A percentile compares a stretch with the other conserved stretches of the same genome.
phyloP scores from a whole-genome alignment of 768 basidiomycete species.

The Leucosporidium scottii region DNA sequence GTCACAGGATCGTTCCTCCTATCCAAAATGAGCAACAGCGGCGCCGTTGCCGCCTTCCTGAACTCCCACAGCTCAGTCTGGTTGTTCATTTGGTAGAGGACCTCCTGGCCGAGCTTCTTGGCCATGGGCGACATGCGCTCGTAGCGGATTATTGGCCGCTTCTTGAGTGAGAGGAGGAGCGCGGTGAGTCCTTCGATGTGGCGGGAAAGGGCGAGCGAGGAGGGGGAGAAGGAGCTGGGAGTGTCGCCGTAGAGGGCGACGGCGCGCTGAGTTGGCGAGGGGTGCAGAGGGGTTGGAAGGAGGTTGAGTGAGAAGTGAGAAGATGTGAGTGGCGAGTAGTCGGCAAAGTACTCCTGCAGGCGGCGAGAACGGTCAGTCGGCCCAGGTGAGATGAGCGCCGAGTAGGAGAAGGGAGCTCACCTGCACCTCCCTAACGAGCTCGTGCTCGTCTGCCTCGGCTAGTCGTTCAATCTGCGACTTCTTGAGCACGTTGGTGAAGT shows the following conservation, averaged over 20 bases:
- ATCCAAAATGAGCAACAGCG: slow-evolving; percentile 84
- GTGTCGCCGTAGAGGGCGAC: slow-evolving; percentile 62
- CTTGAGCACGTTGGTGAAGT: slow-evolving; percentile 88
- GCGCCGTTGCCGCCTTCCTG: slow-evolving; percentile 75
- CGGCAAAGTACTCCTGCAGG: slow-evolving; percentile 84
- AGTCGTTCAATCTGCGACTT: slow-evolving; percentile 86
- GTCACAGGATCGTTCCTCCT: slow-evolving; percentile 95
- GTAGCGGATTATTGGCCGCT: slow-evolving; percentile 88
- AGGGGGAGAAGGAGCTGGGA: slow-evolving; percentile 61
- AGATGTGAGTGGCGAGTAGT: slow-evolving; percentile 81
- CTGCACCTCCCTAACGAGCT: slow-evolving; percentile 95
- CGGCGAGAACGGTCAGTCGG: not conserved
- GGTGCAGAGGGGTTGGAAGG: slow-evolving; percentile 55
- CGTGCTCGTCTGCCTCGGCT: slow-evolving; percentile 89
- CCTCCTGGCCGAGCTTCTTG: slow-evolving; percentile 74
- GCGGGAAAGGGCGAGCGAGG: slow-evolving; percentile 50
- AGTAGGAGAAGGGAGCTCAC: slow-evolving; percentile 48
- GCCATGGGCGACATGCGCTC: slow-evolving; percentile 90
- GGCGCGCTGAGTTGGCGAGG: slow-evolving; percentile 14
- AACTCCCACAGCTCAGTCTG: slow-evolving; percentile 84
- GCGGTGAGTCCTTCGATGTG: slow-evolving; percentile 73
- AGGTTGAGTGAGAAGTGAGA: slow-evolving; percentile 82
- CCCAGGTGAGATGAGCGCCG: not conserved
- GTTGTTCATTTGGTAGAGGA: slow-evolving; percentile 78
- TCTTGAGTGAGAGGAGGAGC: slow-evolving; percentile 86